Evolutionary conservation across 78 protist species (phyloP).

Genomic region (Parvularia atlantis): DNA sequence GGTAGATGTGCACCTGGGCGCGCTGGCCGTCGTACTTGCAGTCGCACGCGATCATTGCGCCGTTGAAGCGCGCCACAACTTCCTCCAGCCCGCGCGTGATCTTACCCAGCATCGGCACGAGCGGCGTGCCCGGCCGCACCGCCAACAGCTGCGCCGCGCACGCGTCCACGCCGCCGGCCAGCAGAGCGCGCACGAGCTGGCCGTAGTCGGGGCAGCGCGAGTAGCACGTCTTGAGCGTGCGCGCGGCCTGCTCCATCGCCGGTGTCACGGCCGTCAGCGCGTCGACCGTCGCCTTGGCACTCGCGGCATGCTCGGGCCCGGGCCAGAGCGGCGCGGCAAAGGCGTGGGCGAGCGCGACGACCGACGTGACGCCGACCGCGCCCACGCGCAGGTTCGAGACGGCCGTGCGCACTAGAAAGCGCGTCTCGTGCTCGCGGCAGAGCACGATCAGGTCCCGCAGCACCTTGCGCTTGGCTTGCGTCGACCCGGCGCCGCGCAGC

Average conservation of each 20-base stretch:
- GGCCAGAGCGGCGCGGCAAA: too few species aligned
- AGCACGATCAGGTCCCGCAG: too few species aligned
- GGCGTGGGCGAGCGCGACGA: constrained; percentile 84
- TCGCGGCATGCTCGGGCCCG: too few species aligned
- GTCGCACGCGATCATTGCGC: constrained; percentile 80
- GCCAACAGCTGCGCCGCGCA: neutral
- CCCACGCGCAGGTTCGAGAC: constrained; percentile 94
- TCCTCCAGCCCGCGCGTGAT: constrained; percentile 70
- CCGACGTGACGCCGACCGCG: constrained; percentile 76
- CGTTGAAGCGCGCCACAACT: constrained; percentile 68
- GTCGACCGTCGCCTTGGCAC: too few species aligned
- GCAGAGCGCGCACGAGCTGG: constrained; percentile 42
- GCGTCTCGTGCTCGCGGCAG: too few species aligned
- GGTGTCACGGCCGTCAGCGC: too few species aligned
- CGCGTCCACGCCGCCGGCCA: neutral
- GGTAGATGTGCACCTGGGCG: constrained; percentile 70
- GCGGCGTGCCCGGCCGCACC: constrained; percentile 59
- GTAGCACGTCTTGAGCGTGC: neutral
- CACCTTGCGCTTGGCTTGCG: too few species aligned
- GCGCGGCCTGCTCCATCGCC: neutral
- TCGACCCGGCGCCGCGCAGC: too few species aligned
- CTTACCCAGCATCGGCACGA: constrained; percentile 95
- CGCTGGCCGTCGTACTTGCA: constrained; percentile 98
- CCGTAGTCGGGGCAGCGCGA: constrained; percentile 63
- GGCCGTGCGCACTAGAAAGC: too few species aligned